These are phyloP conservation scores for Reutealis trisperma DNA, from an alignment of 345 rosid species.

Conservation along the genomic window DNA sequence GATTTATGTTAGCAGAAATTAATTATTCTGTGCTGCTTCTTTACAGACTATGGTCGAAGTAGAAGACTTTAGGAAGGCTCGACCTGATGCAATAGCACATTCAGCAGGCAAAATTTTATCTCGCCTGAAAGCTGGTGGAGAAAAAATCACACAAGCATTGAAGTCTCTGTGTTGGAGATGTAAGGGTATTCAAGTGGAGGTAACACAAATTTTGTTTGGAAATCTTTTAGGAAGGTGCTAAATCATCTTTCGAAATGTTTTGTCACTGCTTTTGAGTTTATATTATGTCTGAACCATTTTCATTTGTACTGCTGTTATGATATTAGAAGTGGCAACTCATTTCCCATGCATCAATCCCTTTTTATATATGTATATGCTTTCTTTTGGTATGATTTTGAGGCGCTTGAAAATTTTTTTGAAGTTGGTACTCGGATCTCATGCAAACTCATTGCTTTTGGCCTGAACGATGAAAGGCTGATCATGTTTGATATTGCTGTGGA, in stretches of 20 bases:
- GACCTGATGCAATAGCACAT: constrained; percentile 80
- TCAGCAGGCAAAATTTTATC: constrained; percentile 65
- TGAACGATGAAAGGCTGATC: not conserved
- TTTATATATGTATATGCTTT: not conserved
- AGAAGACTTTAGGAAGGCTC: constrained; percentile 75
- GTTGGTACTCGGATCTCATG: not conserved
- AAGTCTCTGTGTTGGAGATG: constrained; percentile 79
- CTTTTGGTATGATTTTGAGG: not conserved
- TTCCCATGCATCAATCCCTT: not conserved
- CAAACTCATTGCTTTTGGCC: not conserved
- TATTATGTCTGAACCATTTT: not conserved
- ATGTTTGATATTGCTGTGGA: not conserved
- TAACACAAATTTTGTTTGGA: constrained; percentile 32
- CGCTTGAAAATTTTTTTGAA: not conserved
- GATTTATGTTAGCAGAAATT: constrained; percentile 22
- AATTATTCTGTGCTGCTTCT: constrained; percentile 27
- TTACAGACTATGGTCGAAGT: constrained; percentile 64
- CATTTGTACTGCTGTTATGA: not conserved
- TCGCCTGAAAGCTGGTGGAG: constrained; percentile 69
- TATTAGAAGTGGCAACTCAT: not conserved
- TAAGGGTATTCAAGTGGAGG: constrained; percentile 89
- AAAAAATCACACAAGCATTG: constrained; percentile 61
- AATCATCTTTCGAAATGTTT: not conserved
- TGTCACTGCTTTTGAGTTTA: not conserved
- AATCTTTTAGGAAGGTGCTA: not conserved